Percentiles rank a stretch among this genome's conserved stretches.
phyloP scores from a whole-genome alignment of 2,329 filamentous ascomycete species.

The Fusarium papillatum region DNA sequence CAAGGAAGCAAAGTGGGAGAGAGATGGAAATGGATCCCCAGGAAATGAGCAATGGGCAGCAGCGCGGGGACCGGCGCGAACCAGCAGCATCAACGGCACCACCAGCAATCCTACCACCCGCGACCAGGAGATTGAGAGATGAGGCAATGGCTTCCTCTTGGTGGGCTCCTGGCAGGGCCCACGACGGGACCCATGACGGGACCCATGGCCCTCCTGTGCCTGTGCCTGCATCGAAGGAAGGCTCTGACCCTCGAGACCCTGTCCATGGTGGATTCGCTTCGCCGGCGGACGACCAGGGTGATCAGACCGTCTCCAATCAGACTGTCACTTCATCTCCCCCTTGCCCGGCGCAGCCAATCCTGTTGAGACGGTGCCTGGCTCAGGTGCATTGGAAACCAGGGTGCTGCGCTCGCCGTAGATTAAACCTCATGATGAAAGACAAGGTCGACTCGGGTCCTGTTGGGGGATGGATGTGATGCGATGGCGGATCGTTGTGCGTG shows the following conservation, averaged over 20 bases:
- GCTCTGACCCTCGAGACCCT: constrained; percentile 21
- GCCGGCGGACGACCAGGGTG: constrained; percentile 31
- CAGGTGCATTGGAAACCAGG: constrained; percentile 25
- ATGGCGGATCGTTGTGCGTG: constrained; percentile 13
- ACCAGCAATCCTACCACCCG: constrained; percentile 18
- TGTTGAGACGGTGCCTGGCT: constrained; percentile 28
- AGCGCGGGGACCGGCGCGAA: constrained; percentile 36
- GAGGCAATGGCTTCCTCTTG: constrained; percentile 35
- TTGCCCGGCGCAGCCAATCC: constrained; percentile 40
- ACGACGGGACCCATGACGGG: constrained; percentile 19
- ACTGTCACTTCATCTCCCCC: constrained; percentile 37
- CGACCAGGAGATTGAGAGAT: constrained; percentile 37
- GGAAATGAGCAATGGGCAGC: constrained; percentile 43
- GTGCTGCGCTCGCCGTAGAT: constrained; percentile 34
- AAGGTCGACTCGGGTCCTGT: constrained; percentile 22
- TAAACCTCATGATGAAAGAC: constrained; percentile 31
- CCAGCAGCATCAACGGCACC: constrained; percentile 28
- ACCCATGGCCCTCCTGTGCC: constrained; percentile 15
- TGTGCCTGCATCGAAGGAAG: constrained; percentile 33
- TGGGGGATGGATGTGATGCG: neutral
- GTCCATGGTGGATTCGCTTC: constrained; percentile 29
- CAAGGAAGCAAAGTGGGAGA: constrained; percentile 21
- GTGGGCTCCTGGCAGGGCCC: constrained; percentile 24
- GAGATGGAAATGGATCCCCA: constrained; percentile 39
- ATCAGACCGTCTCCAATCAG: constrained; percentile 45